phyloP scores from a whole-genome alignment of 208 protist genomes.

The Leptomonas pyrrhocoris region DNA sequence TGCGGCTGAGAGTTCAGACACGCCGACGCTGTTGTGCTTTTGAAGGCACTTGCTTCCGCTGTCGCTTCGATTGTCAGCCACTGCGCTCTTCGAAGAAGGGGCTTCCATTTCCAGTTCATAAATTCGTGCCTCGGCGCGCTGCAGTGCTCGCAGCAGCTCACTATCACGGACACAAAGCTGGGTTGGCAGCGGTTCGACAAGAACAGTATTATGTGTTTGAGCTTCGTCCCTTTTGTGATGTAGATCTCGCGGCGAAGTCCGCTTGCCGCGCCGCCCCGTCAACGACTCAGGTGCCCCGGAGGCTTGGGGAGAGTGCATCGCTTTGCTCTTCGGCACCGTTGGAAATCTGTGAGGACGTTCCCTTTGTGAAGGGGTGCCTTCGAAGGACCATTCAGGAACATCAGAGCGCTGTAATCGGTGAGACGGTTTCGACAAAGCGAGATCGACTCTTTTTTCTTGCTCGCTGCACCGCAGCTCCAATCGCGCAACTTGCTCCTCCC shows the following conservation, averaged over 20 bases:
- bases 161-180: constrained; percentile 56
- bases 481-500: constrained; percentile 23
- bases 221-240: neutral
- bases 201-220: neutral
- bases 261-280: neutral
- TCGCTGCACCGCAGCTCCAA: constrained; percentile 24
- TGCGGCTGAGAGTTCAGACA: too few species aligned
- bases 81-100: neutral
- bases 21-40: too few species aligned
- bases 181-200: neutral
- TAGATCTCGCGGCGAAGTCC: neutral
- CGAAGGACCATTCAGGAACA: neutral
- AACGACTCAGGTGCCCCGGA: neutral
- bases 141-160: constrained; percentile 64
- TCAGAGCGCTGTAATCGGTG: too few species aligned
- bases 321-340: neutral
- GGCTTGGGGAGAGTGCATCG: neutral
- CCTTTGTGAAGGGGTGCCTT: neutral
- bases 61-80: neutral
- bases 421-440: constrained; percentile 13
- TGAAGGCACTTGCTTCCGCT: too few species aligned
- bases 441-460: constrained; percentile 22
- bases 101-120: constrained; percentile 33
- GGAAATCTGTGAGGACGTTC: constrained; percentile 3
- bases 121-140: constrained; percentile 54